Evolutionary conservation across 225 moss, liverwort and hornwort species (phyloP).

Genomic region (Sphagnum contortum): DNA sequence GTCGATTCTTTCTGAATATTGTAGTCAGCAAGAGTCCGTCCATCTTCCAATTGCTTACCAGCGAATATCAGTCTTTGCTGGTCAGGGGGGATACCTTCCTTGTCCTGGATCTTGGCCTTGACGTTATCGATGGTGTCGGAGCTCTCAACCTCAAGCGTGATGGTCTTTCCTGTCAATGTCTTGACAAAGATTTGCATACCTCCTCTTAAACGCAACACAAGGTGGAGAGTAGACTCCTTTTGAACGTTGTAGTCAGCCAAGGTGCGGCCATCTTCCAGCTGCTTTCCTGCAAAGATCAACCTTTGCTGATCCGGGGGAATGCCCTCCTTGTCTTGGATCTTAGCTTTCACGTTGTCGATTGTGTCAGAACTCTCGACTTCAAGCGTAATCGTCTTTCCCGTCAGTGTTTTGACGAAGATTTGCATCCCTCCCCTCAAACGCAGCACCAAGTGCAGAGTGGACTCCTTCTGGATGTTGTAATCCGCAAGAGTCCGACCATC

Average conservation of each 20-base stretch:
- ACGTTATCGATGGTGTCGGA: no score
- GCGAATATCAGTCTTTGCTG: no score
- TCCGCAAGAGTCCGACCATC: not conserved
- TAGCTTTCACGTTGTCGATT: constrained; percentile 3
- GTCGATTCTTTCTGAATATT: no score
- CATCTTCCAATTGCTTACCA: no score
- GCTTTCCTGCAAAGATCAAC: constrained; percentile 36
- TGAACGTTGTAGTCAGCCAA: constrained; percentile 24
- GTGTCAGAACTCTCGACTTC: not conserved
- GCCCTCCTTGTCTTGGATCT: constrained; percentile 5
- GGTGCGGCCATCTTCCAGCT: constrained; percentile 37
- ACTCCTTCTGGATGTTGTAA: not conserved
- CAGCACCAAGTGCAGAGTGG: not conserved
- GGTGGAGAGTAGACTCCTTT: constrained; percentile 25
- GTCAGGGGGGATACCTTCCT: no score
- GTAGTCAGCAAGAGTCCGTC: no score
- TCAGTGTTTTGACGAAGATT: constrained; percentile 2
- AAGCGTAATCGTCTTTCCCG: not conserved
- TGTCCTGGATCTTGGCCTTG: no score
- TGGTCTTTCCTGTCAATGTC: no score
- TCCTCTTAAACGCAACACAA: constrained; percentile 32
- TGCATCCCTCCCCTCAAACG: not conserved
- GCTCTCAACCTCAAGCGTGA: no score
- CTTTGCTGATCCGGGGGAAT: constrained; percentile 7
- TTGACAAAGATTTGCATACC: constrained; percentile 4